Conservation (phyloP, 352 stramenopile species). For the Discostella stelligera region DNA sequence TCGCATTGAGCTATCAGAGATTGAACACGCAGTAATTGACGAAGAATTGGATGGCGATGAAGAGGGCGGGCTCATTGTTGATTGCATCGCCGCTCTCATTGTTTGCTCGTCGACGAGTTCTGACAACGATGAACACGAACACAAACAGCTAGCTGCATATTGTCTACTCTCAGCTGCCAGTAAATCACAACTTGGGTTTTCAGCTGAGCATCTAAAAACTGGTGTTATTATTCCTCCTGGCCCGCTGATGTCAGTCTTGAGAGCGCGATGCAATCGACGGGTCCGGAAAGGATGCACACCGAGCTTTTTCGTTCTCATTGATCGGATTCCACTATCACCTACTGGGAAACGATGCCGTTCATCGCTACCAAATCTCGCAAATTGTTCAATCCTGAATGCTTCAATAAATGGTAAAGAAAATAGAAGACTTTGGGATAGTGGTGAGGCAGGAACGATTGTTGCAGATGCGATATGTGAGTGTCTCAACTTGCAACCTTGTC, state of each 20-base stretch:
- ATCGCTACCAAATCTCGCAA: slow-evolving; percentile 45
- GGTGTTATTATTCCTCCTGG: slow-evolving; percentile 55
- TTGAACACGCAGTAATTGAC: slow-evolving; percentile 66
- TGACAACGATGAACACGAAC: slow-evolving; percentile 16
- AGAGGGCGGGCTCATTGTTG: slow-evolving; percentile 28
- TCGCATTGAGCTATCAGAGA: slow-evolving; percentile 74
- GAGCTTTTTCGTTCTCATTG: slow-evolving; percentile 66
- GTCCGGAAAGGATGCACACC: slow-evolving; percentile 66
- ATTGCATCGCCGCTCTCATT: slow-evolving; percentile 41
- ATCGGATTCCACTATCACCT: slow-evolving; percentile 59
- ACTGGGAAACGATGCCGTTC: slow-evolving; percentile 71
- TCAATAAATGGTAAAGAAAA: slow-evolving; percentile 3
- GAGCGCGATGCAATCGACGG: slow-evolving; percentile 40
- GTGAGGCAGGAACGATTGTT: slow-evolving; percentile 45
- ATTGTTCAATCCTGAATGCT: slow-evolving; percentile 40
- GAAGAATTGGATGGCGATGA: slow-evolving; percentile 28
- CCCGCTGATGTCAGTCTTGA: slow-evolving; percentile 59
- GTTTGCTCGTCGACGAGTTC: slow-evolving; percentile 2
- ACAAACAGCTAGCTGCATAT: slow-evolving; percentile 61
- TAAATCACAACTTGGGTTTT: slow-evolving; percentile 31
- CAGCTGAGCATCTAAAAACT: slow-evolving; percentile 8
- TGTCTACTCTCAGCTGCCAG: slow-evolving; percentile 47
- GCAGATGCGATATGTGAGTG: slow-evolving; percentile 61
- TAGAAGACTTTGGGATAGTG: slow-evolving; percentile 50
- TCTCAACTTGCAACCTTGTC: slow-evolving; percentile 72